Base-by-base conservation (phyloP, 805 yeast genomes). In the Hanseniaspora guilliermondii region DNA sequence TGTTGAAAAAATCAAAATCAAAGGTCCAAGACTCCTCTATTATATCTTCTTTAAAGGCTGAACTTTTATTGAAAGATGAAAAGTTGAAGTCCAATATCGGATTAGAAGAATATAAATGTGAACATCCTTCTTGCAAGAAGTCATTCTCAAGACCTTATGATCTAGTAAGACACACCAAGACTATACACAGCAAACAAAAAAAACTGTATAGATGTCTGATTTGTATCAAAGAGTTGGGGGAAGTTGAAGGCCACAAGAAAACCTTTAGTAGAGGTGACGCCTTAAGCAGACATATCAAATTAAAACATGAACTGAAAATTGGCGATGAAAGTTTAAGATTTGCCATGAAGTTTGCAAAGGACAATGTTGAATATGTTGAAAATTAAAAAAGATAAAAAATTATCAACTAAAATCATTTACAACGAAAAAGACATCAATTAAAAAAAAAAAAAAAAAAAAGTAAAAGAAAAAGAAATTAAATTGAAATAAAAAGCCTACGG, bases 241-340 rank as follows among this genome's bases (percentile, higher is more conserved):
- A 68, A 14, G 44, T 22, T 16, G 65, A 67, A 42, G 71, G 73
- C 25, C 71, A 70, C 53, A 79, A 80, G 48, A 82, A 91, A 72
- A 87, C 95, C 0, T 91, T 93, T 64, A 85, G 95, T 54, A 78
- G 98, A 58, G 84, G 88, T 65, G 98, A 91, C 69, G 97, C 98
- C 0, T 75, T 91, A 58, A 86, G 95, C 17, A 80, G 97, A 66
- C 98, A 91, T 68, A 82, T 89, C 58, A 81, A 94, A 62, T 91
- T 88, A 46, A 88, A 93, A 71, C 97, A 89, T 71, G 84, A 85
- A 8, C 57, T 68, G 44, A 60, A 65, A 4, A 68, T 82, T 53
- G 75, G 73, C 40, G 84, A 84, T 39, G 70, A 73, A 57, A 83
- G 81, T 58, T 87, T 86, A n/a, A 73, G 78, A 56, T 78, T 79